Evolutionary conservation across 208 protist genomes (phyloP).

Genomic region (Trypanosoma cruzi): DNA sequence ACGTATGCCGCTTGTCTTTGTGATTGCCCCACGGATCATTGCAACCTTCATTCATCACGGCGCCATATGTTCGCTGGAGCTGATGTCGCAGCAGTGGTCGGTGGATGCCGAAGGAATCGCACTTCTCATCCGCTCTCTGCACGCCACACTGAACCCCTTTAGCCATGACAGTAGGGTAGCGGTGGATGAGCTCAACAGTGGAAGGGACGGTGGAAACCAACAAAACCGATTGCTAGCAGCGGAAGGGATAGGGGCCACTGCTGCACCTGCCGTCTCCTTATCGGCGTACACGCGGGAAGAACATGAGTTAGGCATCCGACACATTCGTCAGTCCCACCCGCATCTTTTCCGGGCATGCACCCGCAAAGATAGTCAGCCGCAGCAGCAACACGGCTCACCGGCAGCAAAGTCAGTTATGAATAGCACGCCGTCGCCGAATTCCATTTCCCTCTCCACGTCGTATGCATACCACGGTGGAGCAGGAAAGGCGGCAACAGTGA

Average conservation of each 20-base stretch:
- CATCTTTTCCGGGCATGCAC: slow-evolving; percentile 67
- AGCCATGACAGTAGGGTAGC: slow-evolving; percentile 49
- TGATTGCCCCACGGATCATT: slow-evolving; percentile 72
- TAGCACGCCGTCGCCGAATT: background rate
- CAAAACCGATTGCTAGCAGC: background rate
- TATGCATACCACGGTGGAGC: background rate
- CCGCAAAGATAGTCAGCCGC: background rate
- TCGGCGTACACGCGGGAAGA: slow-evolving; percentile 65
- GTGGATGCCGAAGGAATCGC: slow-evolving; percentile 46
- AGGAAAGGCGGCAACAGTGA: background rate
- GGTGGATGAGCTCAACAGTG: slow-evolving; percentile 37
- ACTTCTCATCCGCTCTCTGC: slow-evolving; percentile 60
- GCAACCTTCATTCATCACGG: slow-evolving; percentile 85
- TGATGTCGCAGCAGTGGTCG: slow-evolving; percentile 84
- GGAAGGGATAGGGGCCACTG: background rate
- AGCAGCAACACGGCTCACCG: background rate
- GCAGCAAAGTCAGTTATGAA: slow-evolving; percentile 1
- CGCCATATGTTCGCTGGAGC: slow-evolving; percentile 79
- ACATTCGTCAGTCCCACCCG: slow-evolving; percentile 68
- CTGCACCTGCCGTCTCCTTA: background rate
- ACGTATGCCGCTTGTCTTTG: slow-evolving; percentile 79
- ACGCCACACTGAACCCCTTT: slow-evolving; percentile 77
- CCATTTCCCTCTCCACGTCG: background rate
- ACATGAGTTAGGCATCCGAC: slow-evolving; percentile 62
- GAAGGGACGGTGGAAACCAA: slow-evolving; percentile 10